These are phyloP conservation scores for Syzygium aqueum DNA, from an alignment of 345 rosid genomes.

Conservation along the genomic window DNA sequence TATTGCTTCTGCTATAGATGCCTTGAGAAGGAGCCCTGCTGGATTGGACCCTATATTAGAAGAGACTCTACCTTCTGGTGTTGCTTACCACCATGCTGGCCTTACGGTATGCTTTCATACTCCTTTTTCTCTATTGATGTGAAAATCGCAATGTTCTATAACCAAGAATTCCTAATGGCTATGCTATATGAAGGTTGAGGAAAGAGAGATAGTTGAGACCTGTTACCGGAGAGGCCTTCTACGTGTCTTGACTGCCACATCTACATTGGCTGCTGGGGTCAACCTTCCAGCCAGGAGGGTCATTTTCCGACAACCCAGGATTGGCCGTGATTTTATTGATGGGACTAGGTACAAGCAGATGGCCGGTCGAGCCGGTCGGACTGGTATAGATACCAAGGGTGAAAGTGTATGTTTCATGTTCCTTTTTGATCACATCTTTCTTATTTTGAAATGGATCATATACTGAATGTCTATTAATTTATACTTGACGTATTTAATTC, in stretches of 20 bases:
- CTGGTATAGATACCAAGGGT: conserved; percentile 96
- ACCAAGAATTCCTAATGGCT: neutral
- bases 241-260: conserved; percentile 90
- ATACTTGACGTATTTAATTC: neutral
- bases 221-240: conserved; percentile 90
- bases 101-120: conserved; percentile 58
- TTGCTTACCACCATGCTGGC: conserved; percentile 99
- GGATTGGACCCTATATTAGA: conserved; percentile 89
- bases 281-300: conserved; percentile 98
- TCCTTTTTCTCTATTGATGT: neutral
- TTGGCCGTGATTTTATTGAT: conserved; percentile 94
- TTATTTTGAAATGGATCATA: neutral
- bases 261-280: conserved; percentile 98
- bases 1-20: conserved; percentile 65
- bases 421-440: neutral
- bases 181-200: conserved; percentile 57
- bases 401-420: conserved; percentile 70
- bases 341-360: conserved; percentile 97
- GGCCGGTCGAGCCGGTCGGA: conserved; percentile 99
- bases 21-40: conserved; percentile 67
- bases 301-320: conserved; percentile 92
- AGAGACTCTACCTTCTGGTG: conserved; percentile 90
- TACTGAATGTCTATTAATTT: neutral
- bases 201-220: conserved; percentile 89
- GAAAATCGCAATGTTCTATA: neutral